These are phyloP conservation scores for Pleurotus tuoliensis DNA, from an alignment of 768 basidiomycete species.

Conservation along the genomic window DNA sequence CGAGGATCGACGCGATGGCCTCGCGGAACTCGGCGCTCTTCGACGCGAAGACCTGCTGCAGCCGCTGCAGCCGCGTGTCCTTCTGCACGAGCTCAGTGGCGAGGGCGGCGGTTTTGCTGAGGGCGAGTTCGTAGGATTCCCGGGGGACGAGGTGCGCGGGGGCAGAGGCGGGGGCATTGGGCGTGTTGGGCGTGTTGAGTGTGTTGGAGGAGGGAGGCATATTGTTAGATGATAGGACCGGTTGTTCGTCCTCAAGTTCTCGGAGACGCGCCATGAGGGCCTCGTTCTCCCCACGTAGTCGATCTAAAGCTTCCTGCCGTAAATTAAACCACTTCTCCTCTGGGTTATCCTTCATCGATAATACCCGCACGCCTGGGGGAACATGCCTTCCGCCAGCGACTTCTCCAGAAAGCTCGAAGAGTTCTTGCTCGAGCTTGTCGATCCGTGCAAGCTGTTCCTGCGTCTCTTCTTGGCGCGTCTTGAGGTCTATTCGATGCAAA, in stretches of 20 bases:
- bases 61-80: constrained; percentile 72
- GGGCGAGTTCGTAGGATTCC: constrained; percentile 73
- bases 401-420: constrained; percentile 75
- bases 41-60: constrained; percentile 81
- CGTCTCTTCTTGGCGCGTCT: constrained; percentile 29
- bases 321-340: constrained; percentile 79
- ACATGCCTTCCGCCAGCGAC: constrained; percentile 74
- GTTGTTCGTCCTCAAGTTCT: constrained; percentile 50
- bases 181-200: not conserved
- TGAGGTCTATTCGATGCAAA: not conserved
- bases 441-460: constrained; percentile 47
- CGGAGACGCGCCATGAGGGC: constrained; percentile 67
- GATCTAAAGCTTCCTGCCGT: constrained; percentile 69
- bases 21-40: constrained; percentile 92
- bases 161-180: too few relatives aligned
- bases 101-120: constrained; percentile 66
- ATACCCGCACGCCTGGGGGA: constrained; percentile 64
- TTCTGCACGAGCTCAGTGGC: constrained; percentile 66
- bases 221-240: constrained; percentile 1
- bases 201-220: not conserved
- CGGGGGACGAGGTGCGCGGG: constrained; percentile 59
- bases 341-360: constrained; percentile 76
- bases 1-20: constrained; percentile 84
- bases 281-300: constrained; percentile 78
- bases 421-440: constrained; percentile 70